These are phyloP conservation scores for Candida ortonii DNA, from an alignment of 805 yeast species.

Conservation along the genomic window DNA sequence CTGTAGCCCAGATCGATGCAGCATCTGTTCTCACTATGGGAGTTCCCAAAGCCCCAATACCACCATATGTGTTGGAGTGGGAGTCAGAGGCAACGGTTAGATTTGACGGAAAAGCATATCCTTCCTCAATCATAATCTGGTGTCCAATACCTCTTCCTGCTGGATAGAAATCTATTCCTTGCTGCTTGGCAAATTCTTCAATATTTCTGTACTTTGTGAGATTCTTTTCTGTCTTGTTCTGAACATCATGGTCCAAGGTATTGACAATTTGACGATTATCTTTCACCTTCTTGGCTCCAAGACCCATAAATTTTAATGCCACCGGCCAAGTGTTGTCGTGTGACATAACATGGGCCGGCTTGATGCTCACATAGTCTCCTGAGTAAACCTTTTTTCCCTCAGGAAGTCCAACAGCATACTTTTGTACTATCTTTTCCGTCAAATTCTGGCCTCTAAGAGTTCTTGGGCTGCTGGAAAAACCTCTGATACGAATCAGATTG, in stretches of 20 bases:
- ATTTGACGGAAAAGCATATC: constrained; percentile 93
- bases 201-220: constrained; percentile 84
- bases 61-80: constrained; percentile 97
- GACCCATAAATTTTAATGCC: constrained; percentile 91
- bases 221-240: constrained; percentile 86
- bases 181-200: constrained; percentile 82
- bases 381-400: constrained; percentile 71
- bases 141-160: constrained; percentile 99
- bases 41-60: constrained; percentile 92
- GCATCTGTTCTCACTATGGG: constrained; percentile 99
- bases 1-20: constrained; percentile 99
- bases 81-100: constrained; percentile 96
- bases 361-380: constrained; percentile 94
- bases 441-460: constrained; percentile 66
- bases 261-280: constrained; percentile 91
- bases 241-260: constrained; percentile 97
- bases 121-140: constrained; percentile 98
- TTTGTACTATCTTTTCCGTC: constrained; percentile 94
- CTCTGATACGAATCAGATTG: too few relatives aligned
- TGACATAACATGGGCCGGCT: constrained; percentile 97
- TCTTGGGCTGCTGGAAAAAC: constrained; percentile 17
- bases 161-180: constrained; percentile 94
- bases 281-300: constrained; percentile 82
- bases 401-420: constrained; percentile 83
- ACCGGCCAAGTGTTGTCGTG: constrained; percentile 99